Evolutionary conservation across 768 basidiomycete species (phyloP).

Genomic region (Candolleomyces eurysporus): DNA sequence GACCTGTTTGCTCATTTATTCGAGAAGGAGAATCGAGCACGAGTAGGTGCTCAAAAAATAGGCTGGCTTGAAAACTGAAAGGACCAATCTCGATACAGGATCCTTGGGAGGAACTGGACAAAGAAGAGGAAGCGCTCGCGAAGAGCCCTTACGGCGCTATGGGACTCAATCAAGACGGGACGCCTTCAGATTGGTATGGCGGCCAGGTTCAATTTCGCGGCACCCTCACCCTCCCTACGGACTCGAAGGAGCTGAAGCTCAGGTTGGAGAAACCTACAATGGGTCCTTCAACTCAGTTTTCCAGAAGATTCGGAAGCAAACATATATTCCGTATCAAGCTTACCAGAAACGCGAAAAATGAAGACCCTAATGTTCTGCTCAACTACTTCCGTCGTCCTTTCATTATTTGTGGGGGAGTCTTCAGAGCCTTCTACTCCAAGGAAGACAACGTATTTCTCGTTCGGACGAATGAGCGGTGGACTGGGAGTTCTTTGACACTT

Average conservation of each 20-base stretch:
- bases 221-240: conserved; percentile 16
- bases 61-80: neutral
- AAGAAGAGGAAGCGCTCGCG: conserved; percentile 47
- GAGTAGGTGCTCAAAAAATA: neutral
- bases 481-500: conserved; percentile 16
- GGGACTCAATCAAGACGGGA: conserved; percentile 6
- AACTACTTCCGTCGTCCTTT: conserved; percentile 48
- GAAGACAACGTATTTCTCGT: conserved; percentile 56
- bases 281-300: conserved; percentile 54
- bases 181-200: conserved; percentile 47
- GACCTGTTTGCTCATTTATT: neutral
- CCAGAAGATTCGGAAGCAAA: conserved; percentile 64
- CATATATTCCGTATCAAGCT: conserved; percentile 52
- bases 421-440: conserved; percentile 60
- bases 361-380: conserved; percentile 27
- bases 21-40: conserved; percentile 1
- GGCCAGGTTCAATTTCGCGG: conserved; percentile 58
- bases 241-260: conserved; percentile 31
- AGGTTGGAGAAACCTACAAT: conserved; percentile 48
- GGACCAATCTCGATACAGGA: conserved; percentile 32
- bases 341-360: conserved; percentile 26
- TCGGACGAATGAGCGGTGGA: conserved; percentile 45
- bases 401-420: conserved; percentile 52
- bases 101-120: conserved; percentile 64
- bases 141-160: conserved; percentile 25